phyloP scores from a whole-genome alignment of 768 basidiomycete genomes.

The Russula virescens region DNA sequence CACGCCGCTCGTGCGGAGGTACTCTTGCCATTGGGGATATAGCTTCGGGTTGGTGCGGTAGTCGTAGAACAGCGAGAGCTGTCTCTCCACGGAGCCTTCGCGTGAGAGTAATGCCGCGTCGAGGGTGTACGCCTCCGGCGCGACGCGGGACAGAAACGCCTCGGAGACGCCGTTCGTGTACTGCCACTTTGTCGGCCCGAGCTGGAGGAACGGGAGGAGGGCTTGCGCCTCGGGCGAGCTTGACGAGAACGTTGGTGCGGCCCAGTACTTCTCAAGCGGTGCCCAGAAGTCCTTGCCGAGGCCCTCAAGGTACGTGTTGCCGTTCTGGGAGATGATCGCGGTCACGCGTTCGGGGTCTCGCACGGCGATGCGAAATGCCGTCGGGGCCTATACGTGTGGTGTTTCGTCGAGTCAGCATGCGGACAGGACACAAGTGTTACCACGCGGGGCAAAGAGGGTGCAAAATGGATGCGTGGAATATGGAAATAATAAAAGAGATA shows the following conservation, averaged over 20 bases:
- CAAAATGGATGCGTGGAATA: too few species aligned
- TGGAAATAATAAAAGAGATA: neutral
- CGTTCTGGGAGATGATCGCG: conserved; percentile 45
- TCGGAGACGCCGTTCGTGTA: conserved; percentile 4
- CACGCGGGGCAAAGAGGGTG: too few species aligned
- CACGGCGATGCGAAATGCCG: conserved; percentile 35
- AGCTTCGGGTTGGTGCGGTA: conserved; percentile 39
- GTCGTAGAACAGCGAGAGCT: conserved; percentile 39
- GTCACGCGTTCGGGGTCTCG: conserved; percentile 38
- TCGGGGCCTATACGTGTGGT: conserved; percentile 2
- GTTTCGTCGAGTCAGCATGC: too few species aligned
- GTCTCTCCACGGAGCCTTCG: conserved; percentile 37
- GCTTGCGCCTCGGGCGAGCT: neutral
- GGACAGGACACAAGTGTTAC: too few species aligned
- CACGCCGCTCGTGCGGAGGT: conserved; percentile 36
- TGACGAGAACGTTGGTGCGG: neutral
- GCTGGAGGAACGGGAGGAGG: conserved; percentile 2
- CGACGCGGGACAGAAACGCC: neutral
- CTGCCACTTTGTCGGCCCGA: conserved; percentile 7
- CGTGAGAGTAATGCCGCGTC: conserved; percentile 39
- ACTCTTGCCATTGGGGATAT: conserved; percentile 44
- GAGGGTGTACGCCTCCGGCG: conserved; percentile 33
- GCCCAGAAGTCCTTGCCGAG: conserved; percentile 39
- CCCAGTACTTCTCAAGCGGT: conserved; percentile 33
- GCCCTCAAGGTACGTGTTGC: conserved; percentile 44